These are phyloP conservation scores for Fusarium veterinarium DNA, from an alignment of 2,329 filamentous ascomycete genomes.

Conservation along the genomic window DNA sequence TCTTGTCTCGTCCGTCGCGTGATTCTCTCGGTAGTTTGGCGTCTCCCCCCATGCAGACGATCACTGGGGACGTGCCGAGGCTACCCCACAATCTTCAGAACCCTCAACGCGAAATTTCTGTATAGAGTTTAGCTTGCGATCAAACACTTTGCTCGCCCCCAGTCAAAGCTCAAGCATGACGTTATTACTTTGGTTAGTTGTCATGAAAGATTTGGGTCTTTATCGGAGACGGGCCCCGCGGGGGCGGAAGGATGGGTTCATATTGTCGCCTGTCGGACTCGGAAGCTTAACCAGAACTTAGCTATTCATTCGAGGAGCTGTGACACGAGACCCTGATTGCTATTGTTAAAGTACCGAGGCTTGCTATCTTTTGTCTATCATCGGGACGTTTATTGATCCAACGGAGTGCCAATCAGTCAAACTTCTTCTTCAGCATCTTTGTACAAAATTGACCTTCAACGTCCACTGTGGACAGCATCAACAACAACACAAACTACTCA, in stretches of 20 bases:
- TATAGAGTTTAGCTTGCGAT: conserved; percentile 36
- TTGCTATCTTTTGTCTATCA: neutral
- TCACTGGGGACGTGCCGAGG: neutral
- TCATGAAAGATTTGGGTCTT: neutral
- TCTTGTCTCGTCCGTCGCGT: conserved; percentile 1
- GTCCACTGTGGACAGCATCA: neutral
- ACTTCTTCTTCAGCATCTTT: neutral
- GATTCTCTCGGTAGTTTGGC: neutral
- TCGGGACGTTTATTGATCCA: neutral
- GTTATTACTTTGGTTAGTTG: neutral
- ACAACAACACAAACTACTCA: neutral
- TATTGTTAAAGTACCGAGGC: neutral
- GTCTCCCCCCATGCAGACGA: neutral
- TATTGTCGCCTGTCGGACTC: neutral
- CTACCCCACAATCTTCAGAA: conserved; percentile 21
- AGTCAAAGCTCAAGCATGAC: neutral
- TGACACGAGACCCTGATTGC: neutral
- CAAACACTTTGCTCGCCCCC: neutral
- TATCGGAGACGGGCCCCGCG: neutral
- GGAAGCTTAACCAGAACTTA: conserved; percentile 25
- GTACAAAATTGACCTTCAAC: neutral
- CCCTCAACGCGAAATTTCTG: neutral
- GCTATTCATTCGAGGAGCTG: conserved; percentile 1
- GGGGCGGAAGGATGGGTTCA: neutral
- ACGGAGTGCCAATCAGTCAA: neutral